Evolutionary conservation across 768 basidiomycete species (phyloP), one percentile per base, ranked within the genome.

Genomic region (Trichaptum fuscoviolaceum): DNA sequence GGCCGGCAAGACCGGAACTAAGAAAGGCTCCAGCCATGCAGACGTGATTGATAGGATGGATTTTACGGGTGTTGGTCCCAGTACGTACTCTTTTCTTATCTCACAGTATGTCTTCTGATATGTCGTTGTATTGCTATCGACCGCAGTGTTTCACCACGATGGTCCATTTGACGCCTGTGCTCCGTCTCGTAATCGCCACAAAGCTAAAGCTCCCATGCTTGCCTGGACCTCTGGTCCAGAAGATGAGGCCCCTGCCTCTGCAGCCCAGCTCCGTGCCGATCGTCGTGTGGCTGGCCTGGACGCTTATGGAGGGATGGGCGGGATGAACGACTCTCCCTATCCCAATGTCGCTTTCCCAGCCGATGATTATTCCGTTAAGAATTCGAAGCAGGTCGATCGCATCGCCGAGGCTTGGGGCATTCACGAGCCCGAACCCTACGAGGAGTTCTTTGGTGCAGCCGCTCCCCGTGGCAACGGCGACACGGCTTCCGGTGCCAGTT

Each of bases 391-490:
- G 73, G 88, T 91, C 35, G 92, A 95, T 71, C 92, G 91, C 42
- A 88, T 95, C 67, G 93, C 93, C 60, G 93, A 95, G 76, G 93
- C 93, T 0, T 95, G 93, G 93, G 93, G 93, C 42, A 93, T 92
- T 63, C 91, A 93, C 71, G 93, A 95, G 72, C 93, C 93, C 5
- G 93, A 95, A 73, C 93, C 93, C 7, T 95, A 84, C 71, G 93
- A 95, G 71, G 93, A 95, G 71, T 95, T 95, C 74, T 91, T 86
- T 69, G 92, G 92, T 25, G 93, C 91, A 23, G 90, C 91, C 58
- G 89, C 90, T 64, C 75, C 70, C 65, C 82, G 72, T 69, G 77
- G 73, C 62, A 84, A 81, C 27, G 87, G 87, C 62, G 75, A 76
- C n/a, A 87, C 88, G 6, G 85, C 87, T 15, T 78, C 69, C 57